Percentiles rank a stretch among this genome's conserved stretches.
Conservation (phyloP, 768 basidiomycete species). For the Psilocybe cubensis region DNA sequence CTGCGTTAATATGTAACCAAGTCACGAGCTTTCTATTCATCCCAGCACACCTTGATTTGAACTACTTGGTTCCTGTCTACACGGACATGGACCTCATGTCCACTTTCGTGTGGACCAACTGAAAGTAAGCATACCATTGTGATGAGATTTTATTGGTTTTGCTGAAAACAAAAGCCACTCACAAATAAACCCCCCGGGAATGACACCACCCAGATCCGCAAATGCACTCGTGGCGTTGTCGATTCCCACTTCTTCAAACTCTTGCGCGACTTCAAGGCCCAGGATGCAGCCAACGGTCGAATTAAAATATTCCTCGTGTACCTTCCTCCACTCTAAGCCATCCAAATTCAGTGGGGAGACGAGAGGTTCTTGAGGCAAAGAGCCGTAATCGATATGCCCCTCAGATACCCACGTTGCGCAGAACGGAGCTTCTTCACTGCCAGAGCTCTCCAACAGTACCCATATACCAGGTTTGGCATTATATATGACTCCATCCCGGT, state of each 20-base stretch:
- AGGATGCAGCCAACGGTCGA: neutral
- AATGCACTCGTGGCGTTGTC: neutral
- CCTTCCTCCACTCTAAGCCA: neutral
- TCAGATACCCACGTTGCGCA: neutral
- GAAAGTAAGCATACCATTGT: neutral
- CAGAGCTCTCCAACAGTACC: neutral
- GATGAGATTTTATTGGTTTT: neutral
- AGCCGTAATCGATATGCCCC: neutral
- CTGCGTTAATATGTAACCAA: too few species aligned
- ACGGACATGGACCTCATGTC: neutral
- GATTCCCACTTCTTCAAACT: neutral
- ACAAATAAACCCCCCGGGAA: neutral
- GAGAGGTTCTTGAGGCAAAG: neutral
- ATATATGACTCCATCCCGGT: neutral
- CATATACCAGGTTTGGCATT: neutral
- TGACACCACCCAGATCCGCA: neutral
- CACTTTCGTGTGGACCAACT: neutral
- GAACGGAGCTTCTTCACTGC: neutral
- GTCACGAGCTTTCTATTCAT: neutral
- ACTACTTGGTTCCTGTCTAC: neutral
- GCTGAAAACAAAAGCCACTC: neutral
- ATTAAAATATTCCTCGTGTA: neutral
- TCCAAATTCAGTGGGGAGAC: neutral
- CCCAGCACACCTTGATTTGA: neutral
- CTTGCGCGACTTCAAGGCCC: neutral